Percentiles rank a stretch among this genome's conserved stretches.
Conservation (phyloP, 2,329 filamentous ascomycete species). For the Drechslerella coelobrocha region DNA sequence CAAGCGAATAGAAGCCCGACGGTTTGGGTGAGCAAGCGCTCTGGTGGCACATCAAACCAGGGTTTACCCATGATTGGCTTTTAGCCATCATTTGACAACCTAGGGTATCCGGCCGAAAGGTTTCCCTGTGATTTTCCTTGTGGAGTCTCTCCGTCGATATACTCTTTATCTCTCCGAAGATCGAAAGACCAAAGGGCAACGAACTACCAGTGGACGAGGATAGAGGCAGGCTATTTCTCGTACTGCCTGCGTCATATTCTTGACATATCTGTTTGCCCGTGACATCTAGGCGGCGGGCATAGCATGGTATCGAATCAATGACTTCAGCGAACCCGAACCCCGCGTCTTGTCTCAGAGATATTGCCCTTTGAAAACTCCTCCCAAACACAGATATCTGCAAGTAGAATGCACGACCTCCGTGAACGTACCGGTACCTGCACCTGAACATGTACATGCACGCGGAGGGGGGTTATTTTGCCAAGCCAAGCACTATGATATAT, state of each 20-base stretch:
- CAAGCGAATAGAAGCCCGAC: constrained; percentile 47
- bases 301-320: not conserved
- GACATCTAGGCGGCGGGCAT: not conserved
- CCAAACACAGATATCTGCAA: constrained; percentile 8
- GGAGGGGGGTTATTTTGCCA: not conserved
- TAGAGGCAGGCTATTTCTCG: not conserved
- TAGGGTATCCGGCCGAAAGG: constrained; percentile 17
- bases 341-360: constrained; percentile 26
- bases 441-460: not conserved
- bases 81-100: constrained; percentile 45
- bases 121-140: constrained; percentile 26
- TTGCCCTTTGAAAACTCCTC: constrained; percentile 8
- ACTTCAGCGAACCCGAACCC: not conserved
- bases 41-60: constrained; percentile 47
- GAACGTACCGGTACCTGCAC: not conserved
- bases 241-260: not conserved
- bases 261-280: not conserved
- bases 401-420: not conserved
- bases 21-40: constrained; percentile 49
- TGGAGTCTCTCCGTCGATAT: constrained; percentile 21
- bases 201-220: too few relatives aligned
- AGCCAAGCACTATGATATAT: not conserved
- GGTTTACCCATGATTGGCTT: constrained; percentile 49
- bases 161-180: constrained; percentile 40
- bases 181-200: not conserved